These are phyloP conservation scores for Dryas octopetala DNA, from an alignment of 306 rosid genomes.

Conservation along the genomic window DNA sequence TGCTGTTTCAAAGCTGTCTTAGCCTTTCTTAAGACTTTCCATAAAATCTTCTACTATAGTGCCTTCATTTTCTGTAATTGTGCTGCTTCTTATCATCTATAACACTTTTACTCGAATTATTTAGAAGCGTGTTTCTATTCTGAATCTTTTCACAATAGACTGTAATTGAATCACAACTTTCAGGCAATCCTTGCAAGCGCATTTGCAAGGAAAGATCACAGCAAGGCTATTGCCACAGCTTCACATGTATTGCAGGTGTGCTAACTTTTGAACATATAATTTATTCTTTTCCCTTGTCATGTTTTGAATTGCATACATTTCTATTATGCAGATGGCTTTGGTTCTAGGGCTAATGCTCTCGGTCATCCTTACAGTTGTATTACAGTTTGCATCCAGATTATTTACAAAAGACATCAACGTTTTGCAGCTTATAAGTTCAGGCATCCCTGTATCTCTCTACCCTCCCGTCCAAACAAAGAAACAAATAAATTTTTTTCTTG, in stretches of 20 bases:
- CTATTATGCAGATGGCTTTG: slow-evolving; percentile 37
- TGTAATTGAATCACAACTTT: slow-evolving; percentile 4
- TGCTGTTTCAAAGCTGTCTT: background rate
- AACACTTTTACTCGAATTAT: background rate
- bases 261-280: background rate
- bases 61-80: background rate
- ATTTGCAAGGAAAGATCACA: slow-evolving; percentile 72
- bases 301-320: background rate
- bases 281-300: background rate
- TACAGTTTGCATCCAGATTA: slow-evolving; percentile 29
- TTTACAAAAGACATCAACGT: slow-evolving; percentile 32
- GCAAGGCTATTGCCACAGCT: slow-evolving; percentile 62
- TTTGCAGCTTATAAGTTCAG: slow-evolving; percentile 34
- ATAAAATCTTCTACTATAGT: no score
- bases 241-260: slow-evolving; percentile 73
- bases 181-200: slow-evolving; percentile 93
- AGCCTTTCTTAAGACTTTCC: background rate
- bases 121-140: background rate
- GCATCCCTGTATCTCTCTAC: slow-evolving; percentile 34
- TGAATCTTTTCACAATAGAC: background rate
- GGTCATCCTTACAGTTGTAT: slow-evolving; percentile 15
- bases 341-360: slow-evolving; percentile 35
- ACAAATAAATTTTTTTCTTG: background rate
- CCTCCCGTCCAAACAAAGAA: background rate
- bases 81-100: background rate